Percentiles rank a stretch among this genome's conserved stretches.
phyloP scores from a whole-genome alignment of 2,329 filamentous ascomycete species.

The Celoporthe dispersa region DNA sequence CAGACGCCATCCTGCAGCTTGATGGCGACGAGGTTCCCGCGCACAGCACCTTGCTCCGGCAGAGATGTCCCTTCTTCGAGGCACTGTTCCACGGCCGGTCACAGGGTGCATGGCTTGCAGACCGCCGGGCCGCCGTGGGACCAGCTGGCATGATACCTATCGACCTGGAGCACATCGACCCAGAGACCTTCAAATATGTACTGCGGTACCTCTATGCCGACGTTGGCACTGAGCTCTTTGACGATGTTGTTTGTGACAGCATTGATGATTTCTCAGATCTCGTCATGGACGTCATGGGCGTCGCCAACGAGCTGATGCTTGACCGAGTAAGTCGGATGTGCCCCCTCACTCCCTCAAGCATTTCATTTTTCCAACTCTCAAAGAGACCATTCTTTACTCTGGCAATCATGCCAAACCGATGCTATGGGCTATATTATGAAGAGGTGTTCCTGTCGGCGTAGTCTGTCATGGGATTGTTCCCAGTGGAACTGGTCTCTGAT shows the following conservation, averaged over 20 bases:
- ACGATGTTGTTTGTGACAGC: slow-evolving; percentile 70
- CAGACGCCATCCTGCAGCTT: slow-evolving; percentile 79
- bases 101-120: slow-evolving; percentile 79
- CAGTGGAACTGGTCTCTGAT: not conserved
- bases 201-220: slow-evolving; percentile 85
- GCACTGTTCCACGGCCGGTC: slow-evolving; percentile 89
- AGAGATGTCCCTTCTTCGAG: slow-evolving; percentile 89
- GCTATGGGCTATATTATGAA: too few species aligned
- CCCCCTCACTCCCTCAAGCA: not conserved
- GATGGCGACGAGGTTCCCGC: slow-evolving; percentile 72
- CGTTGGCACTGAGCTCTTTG: slow-evolving; percentile 78
- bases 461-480: not conserved
- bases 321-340: slow-evolving; percentile 57
- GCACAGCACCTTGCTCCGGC: slow-evolving; percentile 80
- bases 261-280: slow-evolving; percentile 86
- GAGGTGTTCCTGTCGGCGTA: not conserved
- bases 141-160: slow-evolving; percentile 61
- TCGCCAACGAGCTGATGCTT: slow-evolving; percentile 94
- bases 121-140: slow-evolving; percentile 57
- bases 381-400: not conserved
- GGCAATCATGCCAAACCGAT: not conserved
- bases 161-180: slow-evolving; percentile 80
- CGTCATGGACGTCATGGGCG: slow-evolving; percentile 87
- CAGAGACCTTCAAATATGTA: slow-evolving; percentile 76
- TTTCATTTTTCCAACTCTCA: not conserved